phyloP scores from a whole-genome alignment of 2,329 filamentous ascomycete species.

The Fusarium oxysporum region DNA sequence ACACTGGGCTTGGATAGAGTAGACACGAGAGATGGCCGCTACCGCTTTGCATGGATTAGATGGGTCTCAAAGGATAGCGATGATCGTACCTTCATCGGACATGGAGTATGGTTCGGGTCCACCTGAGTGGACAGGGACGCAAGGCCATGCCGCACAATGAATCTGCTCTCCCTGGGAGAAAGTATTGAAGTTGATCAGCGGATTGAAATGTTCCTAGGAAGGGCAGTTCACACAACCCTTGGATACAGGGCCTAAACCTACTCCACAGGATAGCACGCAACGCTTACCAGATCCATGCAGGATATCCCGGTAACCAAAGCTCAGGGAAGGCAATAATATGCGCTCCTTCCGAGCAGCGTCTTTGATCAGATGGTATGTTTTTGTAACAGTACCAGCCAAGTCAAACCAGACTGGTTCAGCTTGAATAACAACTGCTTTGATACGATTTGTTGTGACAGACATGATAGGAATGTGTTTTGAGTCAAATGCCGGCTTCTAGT shows the following conservation, averaged over 20 bases:
- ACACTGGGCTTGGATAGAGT: background rate
- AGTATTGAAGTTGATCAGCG: background rate
- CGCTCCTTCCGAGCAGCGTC: background rate
- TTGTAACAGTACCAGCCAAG: background rate
- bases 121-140: background rate
- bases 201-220: background rate
- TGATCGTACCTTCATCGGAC: background rate
- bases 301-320: background rate
- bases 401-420: background rate
- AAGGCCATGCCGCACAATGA: background rate
- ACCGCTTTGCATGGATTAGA: background rate
- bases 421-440: background rate
- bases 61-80: fast-evolving
- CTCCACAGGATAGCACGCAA: background rate
- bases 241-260: background rate
- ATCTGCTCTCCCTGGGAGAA: background rate
- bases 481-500: background rate
- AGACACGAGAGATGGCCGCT: background rate
- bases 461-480: background rate
- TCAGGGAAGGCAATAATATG: background rate
- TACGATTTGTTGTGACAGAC: background rate
- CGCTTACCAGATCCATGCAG: background rate
- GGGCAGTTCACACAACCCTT: background rate
- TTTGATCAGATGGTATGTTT: background rate
- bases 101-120: background rate